Evolutionary conservation across 176 grass and related monocot species (phyloP).

Genomic region (Microstegium vimineum): DNA sequence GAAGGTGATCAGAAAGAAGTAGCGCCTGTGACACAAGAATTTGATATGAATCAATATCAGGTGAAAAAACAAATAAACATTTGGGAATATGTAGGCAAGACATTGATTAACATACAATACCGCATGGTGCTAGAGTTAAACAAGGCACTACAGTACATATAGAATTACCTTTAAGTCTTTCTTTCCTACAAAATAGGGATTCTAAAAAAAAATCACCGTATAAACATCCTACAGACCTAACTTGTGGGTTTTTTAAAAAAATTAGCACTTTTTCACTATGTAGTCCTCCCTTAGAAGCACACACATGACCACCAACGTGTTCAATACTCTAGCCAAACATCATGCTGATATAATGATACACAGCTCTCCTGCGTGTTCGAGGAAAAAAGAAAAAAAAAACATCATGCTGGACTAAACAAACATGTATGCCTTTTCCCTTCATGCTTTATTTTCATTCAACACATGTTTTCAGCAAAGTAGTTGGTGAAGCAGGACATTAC

Average conservation of each 20-base stretch:
- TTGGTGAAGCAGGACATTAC: neutral
- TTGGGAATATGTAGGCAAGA: neutral
- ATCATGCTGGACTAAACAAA: constrained; percentile 10
- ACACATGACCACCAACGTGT: neutral
- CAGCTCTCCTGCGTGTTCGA: too few relatives aligned
- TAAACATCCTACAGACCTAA: neutral
- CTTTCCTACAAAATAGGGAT: neutral
- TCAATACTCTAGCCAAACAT: neutral
- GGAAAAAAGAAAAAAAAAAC: too few relatives aligned
- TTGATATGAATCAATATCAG: constrained; percentile 5
- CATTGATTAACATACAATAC: too few relatives aligned
- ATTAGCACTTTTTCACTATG: neutral
- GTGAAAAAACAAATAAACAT: neutral
- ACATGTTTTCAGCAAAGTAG: neutral
- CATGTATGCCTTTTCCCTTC: too few relatives aligned
- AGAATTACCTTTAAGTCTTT: neutral
- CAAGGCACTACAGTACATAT: neutral
- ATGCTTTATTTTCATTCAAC: neutral
- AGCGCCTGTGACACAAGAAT: constrained; percentile 58
- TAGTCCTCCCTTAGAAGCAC: neutral
- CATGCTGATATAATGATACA: too few relatives aligned
- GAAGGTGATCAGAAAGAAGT: constrained; percentile 91
- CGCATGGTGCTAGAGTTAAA: constrained; percentile 3
- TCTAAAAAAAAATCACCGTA: neutral
- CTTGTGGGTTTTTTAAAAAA: neutral